Base-by-base conservation (phyloP, 345 rosid genomes). In the Hibiscus tridactylites region DNA sequence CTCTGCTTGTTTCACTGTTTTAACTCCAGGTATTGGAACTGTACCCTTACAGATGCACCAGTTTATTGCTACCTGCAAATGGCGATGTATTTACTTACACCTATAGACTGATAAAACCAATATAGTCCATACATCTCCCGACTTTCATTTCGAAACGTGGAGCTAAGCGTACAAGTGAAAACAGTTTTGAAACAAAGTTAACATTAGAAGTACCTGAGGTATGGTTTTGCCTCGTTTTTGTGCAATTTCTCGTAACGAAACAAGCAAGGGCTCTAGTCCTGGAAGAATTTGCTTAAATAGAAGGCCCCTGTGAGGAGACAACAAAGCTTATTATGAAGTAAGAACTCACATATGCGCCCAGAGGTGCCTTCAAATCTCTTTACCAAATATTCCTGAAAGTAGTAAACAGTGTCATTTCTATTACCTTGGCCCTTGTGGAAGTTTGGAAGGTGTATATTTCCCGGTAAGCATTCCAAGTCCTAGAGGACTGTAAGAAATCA, bases 401-500 rank as follows among this genome's bases (percentile, higher is more conserved):
- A 37, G 2, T 37, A 15, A 56, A 49, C 33, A 4, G 68, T 61
- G 49, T 56, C 17, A 53, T 31, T 28, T 16, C 15, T 56, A 52
- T 42, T 78, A 93, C 96, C 98, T 90, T 13, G 96, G 98, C 52
- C 98, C 98, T 16, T 49, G 9, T 1, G 96, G 98, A 69, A 91
- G 92, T 10, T 66, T 76, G 1, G 91, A 84, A 70, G 91, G 79
- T 58, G 96, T 72, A 76, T 94, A 91, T 81, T 94, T 91, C 59
- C 97, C 98, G 0, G 96, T 86, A 75, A 94, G 88, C 97, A 94
- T 91, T 78, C 98, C 98, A 17, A 94, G 85, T 71, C 96, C 98
- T 0, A 93, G 86, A 80, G 98, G 98, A 74, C 97, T 90, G 64
- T 91, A 93, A 16, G 97, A 83, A 68, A 93, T 93, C 80, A 93